Conservation (phyloP, 768 basidiomycete species). For the Leccinum rimulosum region DNA sequence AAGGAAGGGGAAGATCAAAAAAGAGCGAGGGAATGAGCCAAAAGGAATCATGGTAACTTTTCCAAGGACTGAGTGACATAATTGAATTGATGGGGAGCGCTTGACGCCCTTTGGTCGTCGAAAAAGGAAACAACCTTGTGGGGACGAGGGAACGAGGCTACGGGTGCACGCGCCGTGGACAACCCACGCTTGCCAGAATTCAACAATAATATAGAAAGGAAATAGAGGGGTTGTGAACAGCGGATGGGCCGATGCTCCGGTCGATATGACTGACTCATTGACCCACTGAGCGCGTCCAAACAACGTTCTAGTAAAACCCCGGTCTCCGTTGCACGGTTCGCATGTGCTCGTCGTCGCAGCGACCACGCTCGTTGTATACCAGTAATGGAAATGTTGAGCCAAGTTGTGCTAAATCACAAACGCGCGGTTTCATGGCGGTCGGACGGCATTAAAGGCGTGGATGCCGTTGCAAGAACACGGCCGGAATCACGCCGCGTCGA, state of each 20-base stretch:
- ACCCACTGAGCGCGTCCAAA: too few relatives aligned
- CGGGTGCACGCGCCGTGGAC: not conserved
- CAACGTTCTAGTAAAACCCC: too few relatives aligned
- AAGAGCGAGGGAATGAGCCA: not conserved
- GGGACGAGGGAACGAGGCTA: not conserved
- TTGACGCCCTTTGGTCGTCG: not conserved
- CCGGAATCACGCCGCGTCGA: not conserved
- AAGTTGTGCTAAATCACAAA: not conserved
- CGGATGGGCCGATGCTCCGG: not conserved
- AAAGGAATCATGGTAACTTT: not conserved
- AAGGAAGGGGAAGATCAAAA: not conserved
- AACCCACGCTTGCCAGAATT: not conserved
- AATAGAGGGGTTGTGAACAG: not conserved
- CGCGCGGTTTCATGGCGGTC: not conserved
- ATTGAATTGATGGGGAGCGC: not conserved
- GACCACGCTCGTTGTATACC: not conserved
- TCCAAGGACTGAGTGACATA: not conserved
- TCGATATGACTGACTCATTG: too few relatives aligned
- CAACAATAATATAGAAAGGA: not conserved
- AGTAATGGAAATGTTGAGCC: not conserved
- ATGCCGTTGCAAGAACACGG: not conserved
- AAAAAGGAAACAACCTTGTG: not conserved
- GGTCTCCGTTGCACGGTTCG: too few relatives aligned
- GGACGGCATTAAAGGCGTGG: too few relatives aligned
- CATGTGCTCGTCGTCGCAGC: not conserved